phyloP scores from a whole-genome alignment of 2,329 filamentous ascomycete species.

The Botrytis deweyae region DNA sequence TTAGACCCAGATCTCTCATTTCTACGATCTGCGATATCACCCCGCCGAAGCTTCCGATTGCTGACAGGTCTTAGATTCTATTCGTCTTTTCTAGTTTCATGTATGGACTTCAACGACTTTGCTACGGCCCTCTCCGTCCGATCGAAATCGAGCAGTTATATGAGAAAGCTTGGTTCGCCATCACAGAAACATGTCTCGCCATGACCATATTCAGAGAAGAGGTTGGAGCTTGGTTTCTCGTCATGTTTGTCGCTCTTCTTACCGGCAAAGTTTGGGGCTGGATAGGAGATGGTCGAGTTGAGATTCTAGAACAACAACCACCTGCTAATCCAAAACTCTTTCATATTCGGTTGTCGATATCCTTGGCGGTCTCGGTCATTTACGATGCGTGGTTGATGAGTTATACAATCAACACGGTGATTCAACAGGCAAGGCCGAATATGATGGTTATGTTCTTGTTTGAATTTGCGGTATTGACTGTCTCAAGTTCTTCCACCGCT shows the following conservation, averaged over 20 bases:
- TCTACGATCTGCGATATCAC: not conserved
- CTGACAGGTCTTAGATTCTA: constrained; percentile 51
- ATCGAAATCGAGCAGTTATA: constrained; percentile 97
- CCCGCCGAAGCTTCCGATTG: constrained; percentile 11
- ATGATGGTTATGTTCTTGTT: constrained; percentile 99
- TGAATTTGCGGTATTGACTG: constrained; percentile 85
- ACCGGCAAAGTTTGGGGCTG: constrained; percentile 98
- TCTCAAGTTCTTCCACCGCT: constrained; percentile 76
- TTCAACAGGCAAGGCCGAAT: constrained; percentile 84
- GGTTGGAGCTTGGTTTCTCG: constrained; percentile 88
- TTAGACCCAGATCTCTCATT: not conserved
- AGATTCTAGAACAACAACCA: constrained; percentile 92
- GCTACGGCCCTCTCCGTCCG: constrained; percentile 85
- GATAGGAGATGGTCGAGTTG: constrained; percentile 94
- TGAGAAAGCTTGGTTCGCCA: constrained; percentile 96
- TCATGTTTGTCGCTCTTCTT: constrained; percentile 92
- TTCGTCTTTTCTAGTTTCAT: constrained; percentile 77
- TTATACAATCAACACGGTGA: constrained; percentile 79
- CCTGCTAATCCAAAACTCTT: constrained; percentile 86
- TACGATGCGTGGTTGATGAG: constrained; percentile 80
- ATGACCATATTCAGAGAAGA: constrained; percentile 99
- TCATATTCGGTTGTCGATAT: constrained; percentile 77
- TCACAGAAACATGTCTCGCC: constrained; percentile 92
- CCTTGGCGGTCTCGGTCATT: constrained; percentile 72
- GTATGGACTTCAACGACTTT: constrained; percentile 83